Percentiles rank a stretch among this genome's conserved stretches.
Conservation (phyloP, 495 filamentous ascomycete genomes). For the Hypoxylon subgilvum region DNA sequence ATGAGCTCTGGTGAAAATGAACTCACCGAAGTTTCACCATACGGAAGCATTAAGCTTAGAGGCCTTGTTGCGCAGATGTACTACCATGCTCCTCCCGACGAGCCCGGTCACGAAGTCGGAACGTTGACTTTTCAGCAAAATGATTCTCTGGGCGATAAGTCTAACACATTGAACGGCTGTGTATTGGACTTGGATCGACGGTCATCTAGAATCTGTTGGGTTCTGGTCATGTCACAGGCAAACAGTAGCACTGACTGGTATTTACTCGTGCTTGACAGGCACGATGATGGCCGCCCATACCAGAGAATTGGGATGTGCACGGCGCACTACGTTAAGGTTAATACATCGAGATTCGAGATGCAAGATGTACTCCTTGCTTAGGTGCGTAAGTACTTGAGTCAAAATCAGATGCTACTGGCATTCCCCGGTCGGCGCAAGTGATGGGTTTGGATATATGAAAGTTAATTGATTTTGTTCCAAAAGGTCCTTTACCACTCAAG, state of each 20-base stretch:
- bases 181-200: conserved; percentile 30
- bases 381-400: too few species aligned
- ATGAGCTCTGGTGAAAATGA: conserved; percentile 22
- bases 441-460: too few species aligned
- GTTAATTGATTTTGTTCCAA: too few species aligned
- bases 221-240: conserved; percentile 6
- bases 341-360: conserved; percentile 17
- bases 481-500: conserved; percentile 53
- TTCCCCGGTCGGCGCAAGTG: too few species aligned
- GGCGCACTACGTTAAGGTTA: conserved; percentile 1
- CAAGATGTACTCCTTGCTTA: conserved; percentile 13
- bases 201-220: conserved; percentile 15
- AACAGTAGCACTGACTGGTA: conserved; percentile 4
- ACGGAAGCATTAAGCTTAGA: conserved; percentile 13
- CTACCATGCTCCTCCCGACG: conserved; percentile 16
- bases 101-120: conserved; percentile 7
- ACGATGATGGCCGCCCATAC: conserved; percentile 13
- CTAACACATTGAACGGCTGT: neutral
- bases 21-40: neutral
- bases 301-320: conserved; percentile 17
- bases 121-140: conserved; percentile 10
- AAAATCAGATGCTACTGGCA: neutral
- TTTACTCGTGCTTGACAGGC: conserved; percentile 18
- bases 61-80: conserved; percentile 17
- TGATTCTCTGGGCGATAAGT: conserved; percentile 1